These are phyloP conservation scores for Actinidia arguta DNA, from an alignment of 179 eudicot species.

Conservation along the genomic window DNA sequence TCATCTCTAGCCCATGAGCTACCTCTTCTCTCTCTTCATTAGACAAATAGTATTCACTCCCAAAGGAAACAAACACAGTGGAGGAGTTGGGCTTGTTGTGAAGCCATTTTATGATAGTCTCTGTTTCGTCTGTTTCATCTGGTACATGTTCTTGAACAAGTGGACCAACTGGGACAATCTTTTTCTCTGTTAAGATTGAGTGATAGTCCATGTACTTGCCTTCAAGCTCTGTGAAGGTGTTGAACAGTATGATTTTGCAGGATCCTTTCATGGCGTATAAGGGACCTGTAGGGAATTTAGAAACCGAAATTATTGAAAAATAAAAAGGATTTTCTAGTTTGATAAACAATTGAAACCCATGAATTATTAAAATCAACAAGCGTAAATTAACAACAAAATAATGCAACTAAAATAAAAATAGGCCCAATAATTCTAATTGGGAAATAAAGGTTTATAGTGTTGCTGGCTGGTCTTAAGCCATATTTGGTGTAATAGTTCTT, in stretches of 20 bases:
- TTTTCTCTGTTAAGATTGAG: neutral
- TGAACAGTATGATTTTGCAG: neutral
- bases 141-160: neutral
- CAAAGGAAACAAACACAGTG: conserved; percentile 18
- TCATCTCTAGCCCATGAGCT: conserved; percentile 20
- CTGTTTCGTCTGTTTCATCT: neutral
- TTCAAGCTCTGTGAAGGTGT: neutral
- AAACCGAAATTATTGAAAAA: no score
- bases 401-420: no score
- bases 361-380: no score
- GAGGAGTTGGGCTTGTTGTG: neutral
- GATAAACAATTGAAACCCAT: no score
- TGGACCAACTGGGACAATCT: conserved; percentile 16
- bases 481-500: no score
- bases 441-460: no score
- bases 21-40: conserved; percentile 15
- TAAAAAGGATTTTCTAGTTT: no score
- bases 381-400: no score
- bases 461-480: no score
- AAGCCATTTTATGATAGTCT: conserved; percentile 11
- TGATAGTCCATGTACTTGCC: conserved; percentile 10
- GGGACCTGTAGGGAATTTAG: no score
- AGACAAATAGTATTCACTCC: conserved; percentile 12
- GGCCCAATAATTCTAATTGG: no score
- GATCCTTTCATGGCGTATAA: neutral